Evolutionary conservation across 208 protist genomes (phyloP).

Genomic region (Cochliopodium minus): DNA sequence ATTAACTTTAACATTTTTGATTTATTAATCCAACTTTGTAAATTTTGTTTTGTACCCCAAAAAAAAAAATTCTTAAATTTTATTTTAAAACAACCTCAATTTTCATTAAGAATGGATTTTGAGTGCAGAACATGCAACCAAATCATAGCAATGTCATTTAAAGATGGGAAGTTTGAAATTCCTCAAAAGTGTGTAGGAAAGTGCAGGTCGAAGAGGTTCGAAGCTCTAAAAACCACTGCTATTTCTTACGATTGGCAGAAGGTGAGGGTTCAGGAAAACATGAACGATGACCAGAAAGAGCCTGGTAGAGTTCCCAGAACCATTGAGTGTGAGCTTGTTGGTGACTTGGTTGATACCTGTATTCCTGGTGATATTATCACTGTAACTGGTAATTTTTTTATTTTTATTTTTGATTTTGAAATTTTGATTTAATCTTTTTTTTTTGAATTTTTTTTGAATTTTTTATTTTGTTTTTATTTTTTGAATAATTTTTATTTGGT

Average conservation of each 20-base stretch:
- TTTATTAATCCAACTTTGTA: no score
- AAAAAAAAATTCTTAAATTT: no score
- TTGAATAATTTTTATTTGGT: no score
- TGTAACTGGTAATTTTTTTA: neutral
- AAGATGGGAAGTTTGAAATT: neutral
- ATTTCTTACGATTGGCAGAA: constrained; percentile 12
- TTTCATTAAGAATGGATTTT: neutral
- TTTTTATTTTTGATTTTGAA: no score
- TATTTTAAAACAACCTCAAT: no score
- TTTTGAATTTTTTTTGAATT: no score
- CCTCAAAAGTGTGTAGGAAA: neutral
- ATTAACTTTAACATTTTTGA: no score
- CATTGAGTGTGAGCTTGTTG: constrained; percentile 4
- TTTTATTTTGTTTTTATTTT: no score
- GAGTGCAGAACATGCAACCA: neutral
- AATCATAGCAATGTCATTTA: neutral
- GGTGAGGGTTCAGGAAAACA: constrained; percentile 48
- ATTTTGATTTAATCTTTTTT: no score
- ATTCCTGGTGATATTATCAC: constrained; percentile 2
- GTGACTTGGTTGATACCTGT: constrained; percentile 8
- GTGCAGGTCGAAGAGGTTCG: neutral
- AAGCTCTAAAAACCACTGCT: neutral
- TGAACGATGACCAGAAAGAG: constrained; percentile 20
- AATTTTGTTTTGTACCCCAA: no score
- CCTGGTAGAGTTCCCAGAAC: constrained; percentile 55